Conservation (phyloP, 371 early-diverging fungal species). For the Cokeromyces recurvatus region DNA sequence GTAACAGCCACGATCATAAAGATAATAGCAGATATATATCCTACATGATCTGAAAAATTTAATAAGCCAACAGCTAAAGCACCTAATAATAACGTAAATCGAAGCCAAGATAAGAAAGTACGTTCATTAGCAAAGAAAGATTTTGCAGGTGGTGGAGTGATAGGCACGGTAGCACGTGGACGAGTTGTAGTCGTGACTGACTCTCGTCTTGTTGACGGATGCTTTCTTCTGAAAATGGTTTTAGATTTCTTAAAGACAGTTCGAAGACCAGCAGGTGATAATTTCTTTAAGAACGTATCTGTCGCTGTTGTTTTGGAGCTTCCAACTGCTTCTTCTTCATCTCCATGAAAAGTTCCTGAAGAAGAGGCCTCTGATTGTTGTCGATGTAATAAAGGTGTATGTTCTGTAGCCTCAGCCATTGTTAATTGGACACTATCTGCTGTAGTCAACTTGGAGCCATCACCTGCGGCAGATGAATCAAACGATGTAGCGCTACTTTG, state of each 20-base stretch:
- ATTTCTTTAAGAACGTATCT: neutral
- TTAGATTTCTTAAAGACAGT: conserved; percentile 18
- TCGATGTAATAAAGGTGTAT: conserved; percentile 9
- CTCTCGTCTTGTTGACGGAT: neutral
- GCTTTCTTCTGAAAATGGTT: conserved; percentile 9
- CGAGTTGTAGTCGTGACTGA: neutral
- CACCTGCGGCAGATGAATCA: conserved; percentile 9
- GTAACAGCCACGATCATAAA: conserved; percentile 65
- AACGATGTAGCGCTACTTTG: conserved; percentile 15
- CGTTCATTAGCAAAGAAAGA: conserved; percentile 97
- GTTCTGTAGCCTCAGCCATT: conserved; percentile 22
- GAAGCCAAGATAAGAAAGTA: conserved; percentile 84
- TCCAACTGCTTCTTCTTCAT: neutral
- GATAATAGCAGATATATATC: conserved; percentile 58
- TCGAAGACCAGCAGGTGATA: conserved; percentile 22
- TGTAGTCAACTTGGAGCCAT: conserved; percentile 14
- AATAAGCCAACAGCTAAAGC: conserved; percentile 66
- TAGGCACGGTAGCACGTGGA: conserved; percentile 7
- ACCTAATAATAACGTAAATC: conserved; percentile 61
- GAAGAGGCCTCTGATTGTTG: neutral
- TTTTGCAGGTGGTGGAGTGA: conserved; percentile 60
- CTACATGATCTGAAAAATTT: conserved; percentile 69
- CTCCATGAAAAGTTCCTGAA: neutral
- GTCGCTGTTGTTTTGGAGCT: neutral
- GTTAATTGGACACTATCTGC: conserved; percentile 19